phyloP scores from a whole-genome alignment of 768 basidiomycete genomes.

The Suillus occidentalis region DNA sequence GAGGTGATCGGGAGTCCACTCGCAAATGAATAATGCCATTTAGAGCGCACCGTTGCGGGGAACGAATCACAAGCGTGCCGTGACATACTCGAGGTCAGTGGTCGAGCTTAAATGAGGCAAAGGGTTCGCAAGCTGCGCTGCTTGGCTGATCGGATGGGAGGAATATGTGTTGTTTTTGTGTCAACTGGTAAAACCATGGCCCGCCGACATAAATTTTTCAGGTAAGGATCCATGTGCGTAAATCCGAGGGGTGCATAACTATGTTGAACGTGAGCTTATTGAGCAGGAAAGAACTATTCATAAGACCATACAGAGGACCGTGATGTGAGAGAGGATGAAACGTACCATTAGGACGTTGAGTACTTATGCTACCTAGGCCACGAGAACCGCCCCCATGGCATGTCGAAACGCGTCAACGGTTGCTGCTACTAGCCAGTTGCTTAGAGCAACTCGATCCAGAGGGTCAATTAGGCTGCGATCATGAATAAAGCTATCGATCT shows the following conservation, averaged over 20 bases:
- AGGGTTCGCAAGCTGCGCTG: neutral
- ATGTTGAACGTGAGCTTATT: neutral
- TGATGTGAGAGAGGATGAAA: neutral
- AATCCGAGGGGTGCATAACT: neutral
- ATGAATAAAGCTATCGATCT: neutral
- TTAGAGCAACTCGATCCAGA: neutral
- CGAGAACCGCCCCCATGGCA: neutral
- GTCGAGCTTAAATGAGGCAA: neutral
- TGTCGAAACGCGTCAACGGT: neutral
- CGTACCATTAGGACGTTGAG: neutral
- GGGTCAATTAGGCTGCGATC: neutral
- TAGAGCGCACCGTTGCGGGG: neutral
- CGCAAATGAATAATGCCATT: neutral
- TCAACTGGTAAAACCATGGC: neutral
- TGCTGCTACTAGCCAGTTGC: neutral
- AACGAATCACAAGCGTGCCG: neutral
- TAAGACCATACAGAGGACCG: too few species aligned
- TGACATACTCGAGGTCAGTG: too few species aligned
- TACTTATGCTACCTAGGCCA: neutral
- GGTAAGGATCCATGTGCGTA: neutral
- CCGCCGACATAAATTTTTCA: neutral
- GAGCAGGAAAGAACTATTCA: neutral
- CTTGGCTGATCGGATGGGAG: neutral
- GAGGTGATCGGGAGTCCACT: neutral
- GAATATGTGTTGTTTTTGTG: neutral